A percentile compares a stretch with the other conserved stretches of the same genome.
phyloP scores from a whole-genome alignment of 169 alveolate genomes.

The Toxoplasma gondii region DNA sequence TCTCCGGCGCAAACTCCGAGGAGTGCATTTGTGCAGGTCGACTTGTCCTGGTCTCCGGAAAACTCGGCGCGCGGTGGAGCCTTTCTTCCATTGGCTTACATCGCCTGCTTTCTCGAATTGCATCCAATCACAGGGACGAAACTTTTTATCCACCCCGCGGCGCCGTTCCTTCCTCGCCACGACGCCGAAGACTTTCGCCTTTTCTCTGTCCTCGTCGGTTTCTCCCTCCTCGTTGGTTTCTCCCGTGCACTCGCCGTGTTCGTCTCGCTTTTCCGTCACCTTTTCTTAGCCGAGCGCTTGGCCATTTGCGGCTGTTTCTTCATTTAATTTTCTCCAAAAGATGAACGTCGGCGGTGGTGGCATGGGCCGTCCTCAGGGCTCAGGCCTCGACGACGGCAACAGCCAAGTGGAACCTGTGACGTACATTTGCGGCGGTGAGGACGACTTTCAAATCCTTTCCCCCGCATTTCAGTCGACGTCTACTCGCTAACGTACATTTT shows the following conservation, averaged over 20 bases:
- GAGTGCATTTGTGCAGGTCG: no score
- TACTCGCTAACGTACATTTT: no score
- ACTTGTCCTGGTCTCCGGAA: no score
- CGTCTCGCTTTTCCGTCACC: neutral
- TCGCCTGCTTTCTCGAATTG: no score
- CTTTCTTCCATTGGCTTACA: no score
- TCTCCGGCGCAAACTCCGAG: no score
- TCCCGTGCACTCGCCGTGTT: neutral
- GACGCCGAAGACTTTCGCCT: neutral
- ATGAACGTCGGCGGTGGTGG: conserved; percentile 31
- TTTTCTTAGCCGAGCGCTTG: neutral
- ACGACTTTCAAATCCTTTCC: neutral
- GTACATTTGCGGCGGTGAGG: conserved; percentile 62
- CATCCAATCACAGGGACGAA: no score
- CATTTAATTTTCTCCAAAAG: neutral
- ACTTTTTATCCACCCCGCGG: no score
- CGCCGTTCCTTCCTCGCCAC: no score
- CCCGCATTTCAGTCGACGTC: neutral
- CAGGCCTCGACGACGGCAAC: conserved; percentile 40
- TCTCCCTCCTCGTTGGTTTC: no score
- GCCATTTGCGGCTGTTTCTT: neutral
- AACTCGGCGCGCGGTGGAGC: no score
- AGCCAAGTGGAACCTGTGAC: conserved; percentile 60
- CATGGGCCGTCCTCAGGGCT: neutral
- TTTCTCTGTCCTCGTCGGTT: neutral